phyloP scores from a whole-genome alignment of 2,329 filamentous ascomycete genomes.

The Scedosporium minutisporum region DNA sequence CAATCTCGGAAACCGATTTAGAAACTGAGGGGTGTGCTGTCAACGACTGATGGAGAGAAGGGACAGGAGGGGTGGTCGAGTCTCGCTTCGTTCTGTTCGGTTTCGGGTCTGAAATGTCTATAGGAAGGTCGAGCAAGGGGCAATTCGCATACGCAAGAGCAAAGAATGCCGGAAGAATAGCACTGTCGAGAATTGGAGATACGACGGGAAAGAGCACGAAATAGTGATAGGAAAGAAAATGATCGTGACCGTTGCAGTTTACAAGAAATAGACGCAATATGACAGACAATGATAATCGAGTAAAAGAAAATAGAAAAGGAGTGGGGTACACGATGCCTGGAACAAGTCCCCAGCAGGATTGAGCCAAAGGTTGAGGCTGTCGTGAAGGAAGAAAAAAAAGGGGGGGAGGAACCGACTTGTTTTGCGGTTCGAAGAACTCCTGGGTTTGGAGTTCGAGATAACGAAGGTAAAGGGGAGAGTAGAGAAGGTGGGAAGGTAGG shows the following conservation, averaged over 20 bases:
- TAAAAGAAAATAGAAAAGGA: constrained; percentile 18
- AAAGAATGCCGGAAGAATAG: neutral
- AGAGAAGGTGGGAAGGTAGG: neutral
- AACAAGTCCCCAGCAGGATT: constrained; percentile 14
- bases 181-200: neutral
- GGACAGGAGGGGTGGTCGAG: neutral
- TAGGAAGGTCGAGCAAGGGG: neutral
- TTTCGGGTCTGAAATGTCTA: neutral
- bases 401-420: constrained; percentile 1
- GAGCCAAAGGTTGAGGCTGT: neutral
- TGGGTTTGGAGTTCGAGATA: neutral
- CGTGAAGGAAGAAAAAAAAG: neutral
- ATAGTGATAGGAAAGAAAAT: neutral
- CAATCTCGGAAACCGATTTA: no score
- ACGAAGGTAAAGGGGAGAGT: neutral
- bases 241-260: constrained; percentile 1
- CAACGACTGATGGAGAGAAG: no score
- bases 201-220: neutral
- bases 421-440: neutral
- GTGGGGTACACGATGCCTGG: constrained; percentile 14
- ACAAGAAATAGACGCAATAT: neutral
- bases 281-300: constrained; percentile 1
- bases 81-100: neutral
- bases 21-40: no score
- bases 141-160: neutral